Base-by-base conservation (phyloP, 1,284 basidiomycete species). In the Tilletiopsis washingtonensis region DNA sequence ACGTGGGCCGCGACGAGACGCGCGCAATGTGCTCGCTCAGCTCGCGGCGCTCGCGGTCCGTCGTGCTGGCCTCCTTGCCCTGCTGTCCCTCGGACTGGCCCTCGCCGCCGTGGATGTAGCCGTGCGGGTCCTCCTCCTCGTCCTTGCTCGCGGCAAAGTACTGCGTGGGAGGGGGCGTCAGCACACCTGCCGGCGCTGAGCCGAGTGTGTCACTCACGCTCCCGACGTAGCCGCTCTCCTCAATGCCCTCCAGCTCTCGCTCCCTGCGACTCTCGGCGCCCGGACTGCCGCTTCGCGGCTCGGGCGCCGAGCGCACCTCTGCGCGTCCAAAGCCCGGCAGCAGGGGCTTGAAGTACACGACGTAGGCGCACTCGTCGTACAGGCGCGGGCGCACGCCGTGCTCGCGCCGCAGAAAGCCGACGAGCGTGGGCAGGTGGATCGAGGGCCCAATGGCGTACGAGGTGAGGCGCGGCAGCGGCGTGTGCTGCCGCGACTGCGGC, bases 281-380 rank as follows among this genome's bases (percentile, higher is more conserved):
- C 3, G 80, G 79, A 4, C 78, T 78, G 19, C 82, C 78, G 6
- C 83, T 81, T 9, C 56, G 51, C 14, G 68, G 67, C 48, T 70
- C 70, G 1, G 80, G 83, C 0, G 88, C 89, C 0, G 86, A 89
- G 4, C 91, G 83, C 17, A 96, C 78, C 54, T 87, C 88, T 5
- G 86, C 83, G 32, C 83, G 81, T 0, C 86, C 86, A 67, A 96
- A 97, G 0, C 91, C 91, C 3, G 91, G 88, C 4, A 96, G 78
- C 1, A 96, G 78, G 0, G 91, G 91, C 1, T 93, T 80, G 69
- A 90, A 86, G 67, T 96, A 96, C 75, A 91, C 88, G 43, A 84
- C 86, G 75, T 91, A 96, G 57, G 90, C 77, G 2, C 90, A 91
- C 74, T 96, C 91, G 70, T 96, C 91, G 67, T 88, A 96, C 1